Conservation (phyloP, 2,329 filamentous ascomycete species). For the Aotearoamyces nothofagi region DNA sequence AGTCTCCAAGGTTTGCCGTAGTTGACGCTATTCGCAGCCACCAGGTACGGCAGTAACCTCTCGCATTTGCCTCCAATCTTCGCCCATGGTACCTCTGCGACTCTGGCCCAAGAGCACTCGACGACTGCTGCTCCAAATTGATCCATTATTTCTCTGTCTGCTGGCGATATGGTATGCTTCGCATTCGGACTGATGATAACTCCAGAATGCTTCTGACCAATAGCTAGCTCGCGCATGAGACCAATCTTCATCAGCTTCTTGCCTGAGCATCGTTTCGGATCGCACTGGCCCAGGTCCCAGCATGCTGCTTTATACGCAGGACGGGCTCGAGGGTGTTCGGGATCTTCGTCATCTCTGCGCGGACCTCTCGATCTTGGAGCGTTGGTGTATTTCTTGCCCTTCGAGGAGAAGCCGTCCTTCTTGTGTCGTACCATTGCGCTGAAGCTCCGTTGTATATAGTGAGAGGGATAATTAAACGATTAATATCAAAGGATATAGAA, state of each 20-base stretch:
- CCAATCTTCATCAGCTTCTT: constrained; percentile 88
- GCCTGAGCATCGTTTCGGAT: constrained; percentile 89
- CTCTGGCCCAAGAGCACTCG: constrained; percentile 91
- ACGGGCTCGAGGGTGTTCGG: constrained; percentile 22
- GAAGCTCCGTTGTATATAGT: constrained; percentile 1
- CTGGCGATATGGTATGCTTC: constrained; percentile 69
- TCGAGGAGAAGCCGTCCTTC: constrained; percentile 60
- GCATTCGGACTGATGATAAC: constrained; percentile 94
- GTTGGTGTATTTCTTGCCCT: constrained; percentile 53
- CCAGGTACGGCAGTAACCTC: constrained; percentile 79
- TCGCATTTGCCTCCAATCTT: constrained; percentile 91
- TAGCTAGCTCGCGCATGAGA: constrained; percentile 80
- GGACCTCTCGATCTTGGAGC: constrained; percentile 39
- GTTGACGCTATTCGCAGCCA: constrained; percentile 93
- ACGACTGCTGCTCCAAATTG: constrained; percentile 89
- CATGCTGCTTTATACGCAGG: constrained; percentile 79
- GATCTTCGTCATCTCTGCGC: constrained; percentile 26
- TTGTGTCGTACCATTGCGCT: constrained; percentile 83
- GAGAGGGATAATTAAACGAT: neutral
- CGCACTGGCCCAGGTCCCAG: constrained; percentile 96
- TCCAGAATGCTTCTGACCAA: constrained; percentile 83
- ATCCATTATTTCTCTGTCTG: constrained; percentile 68
- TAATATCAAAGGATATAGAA: neutral
- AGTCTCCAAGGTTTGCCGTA: constrained; percentile 91
- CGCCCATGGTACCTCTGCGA: constrained; percentile 78